Conservation (phyloP, 345 rosid genomes). For the Boechera stricta region DNA sequence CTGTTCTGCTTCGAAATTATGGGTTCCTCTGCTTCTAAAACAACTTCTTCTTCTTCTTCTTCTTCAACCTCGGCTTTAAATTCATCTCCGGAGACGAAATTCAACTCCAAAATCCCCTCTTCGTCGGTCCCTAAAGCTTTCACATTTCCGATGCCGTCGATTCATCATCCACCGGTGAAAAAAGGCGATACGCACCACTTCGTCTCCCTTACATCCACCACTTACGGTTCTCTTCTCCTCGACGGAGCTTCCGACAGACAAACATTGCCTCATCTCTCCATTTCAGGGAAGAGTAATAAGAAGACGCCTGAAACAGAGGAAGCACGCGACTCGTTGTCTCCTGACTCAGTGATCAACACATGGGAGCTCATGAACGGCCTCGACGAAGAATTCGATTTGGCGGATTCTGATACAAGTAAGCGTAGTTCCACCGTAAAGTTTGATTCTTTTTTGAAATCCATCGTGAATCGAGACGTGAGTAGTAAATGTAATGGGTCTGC, state of each 20-base stretch:
- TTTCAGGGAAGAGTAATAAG: constrained; percentile 18
- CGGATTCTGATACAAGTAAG: constrained; percentile 33
- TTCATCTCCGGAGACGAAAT: constrained; percentile 36
- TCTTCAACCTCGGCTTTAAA: constrained; percentile 31
- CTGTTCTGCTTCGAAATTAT: constrained; percentile 38
- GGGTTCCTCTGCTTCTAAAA: constrained; percentile 80
- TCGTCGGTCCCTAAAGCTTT: constrained; percentile 49
- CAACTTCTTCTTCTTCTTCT: constrained; percentile 36
- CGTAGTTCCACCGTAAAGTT: constrained; percentile 17
- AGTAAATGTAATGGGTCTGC: constrained; percentile 18
- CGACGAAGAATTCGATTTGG: constrained; percentile 55
- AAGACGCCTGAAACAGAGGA: constrained; percentile 10
- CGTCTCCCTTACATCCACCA: constrained; percentile 80
- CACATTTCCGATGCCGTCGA: constrained; percentile 66
- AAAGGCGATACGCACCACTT: constrained; percentile 90
- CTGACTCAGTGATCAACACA: constrained; percentile 89
- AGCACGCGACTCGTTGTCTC: constrained; percentile 48
- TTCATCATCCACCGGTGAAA: constrained; percentile 79
- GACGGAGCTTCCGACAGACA: constrained; percentile 32
- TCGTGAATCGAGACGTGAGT: constrained; percentile 31
- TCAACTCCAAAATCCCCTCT: not conserved
- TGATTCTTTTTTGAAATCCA: constrained; percentile 35
- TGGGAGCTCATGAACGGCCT: constrained; percentile 98
- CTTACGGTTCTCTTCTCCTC: constrained; percentile 76
- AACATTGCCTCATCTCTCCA: constrained; percentile 32